Base-by-base conservation (phyloP, 2,329 filamentous ascomycete species). In the Thelonectria blattea region DNA sequence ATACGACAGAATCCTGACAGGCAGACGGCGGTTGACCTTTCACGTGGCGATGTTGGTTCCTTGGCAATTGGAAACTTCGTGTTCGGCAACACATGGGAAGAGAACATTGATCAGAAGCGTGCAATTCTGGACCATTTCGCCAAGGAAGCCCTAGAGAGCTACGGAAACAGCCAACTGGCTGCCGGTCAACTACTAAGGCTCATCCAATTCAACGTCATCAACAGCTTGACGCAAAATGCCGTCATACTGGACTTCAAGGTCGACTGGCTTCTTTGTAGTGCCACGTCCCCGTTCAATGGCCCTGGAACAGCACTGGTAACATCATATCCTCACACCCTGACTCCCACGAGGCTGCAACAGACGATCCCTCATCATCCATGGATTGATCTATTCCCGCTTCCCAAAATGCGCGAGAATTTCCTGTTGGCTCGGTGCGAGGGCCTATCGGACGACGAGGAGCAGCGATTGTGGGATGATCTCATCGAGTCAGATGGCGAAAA, bases 311-410 rank as follows among this genome's bases (percentile, higher is more conserved):
- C 12, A 14, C 34, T 11, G 11, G 34, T 14, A 18, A 14, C 11
- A 51, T 5, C 48, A 2, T 51, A 15, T n/a, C 48, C 48, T 14
- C 11, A 22, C 14, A 41, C 7, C 10, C 32, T 51, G 14, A n/a
- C 7, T 18, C 48, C 48, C 2, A 51, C 48, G 7, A 27, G 18
- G 1, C 14, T 51, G 1, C 48, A 51, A 8, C 32, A 39, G 48
- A 15, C n/a, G 5, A 39, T 18, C 3, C 32, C 17, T 11, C 50
- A 52, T 11, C 49, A 52, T 24, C 50, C 39, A 15, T 45, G 50
- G 39, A 32, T 52, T 24, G 50, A 52, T 34, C 50, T 45, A 15
- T 52, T 45, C 7, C 39, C 39, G 5, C 50, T 45, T 10, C 50
- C 50, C 2, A 18, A 17, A 18, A 43, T 52, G 39, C 50, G 39